Evolutionary conservation across 495 filamentous ascomycete species (phyloP), one percentile per base, ranked within the genome.

Genomic region (Penicillium argentinense): DNA sequence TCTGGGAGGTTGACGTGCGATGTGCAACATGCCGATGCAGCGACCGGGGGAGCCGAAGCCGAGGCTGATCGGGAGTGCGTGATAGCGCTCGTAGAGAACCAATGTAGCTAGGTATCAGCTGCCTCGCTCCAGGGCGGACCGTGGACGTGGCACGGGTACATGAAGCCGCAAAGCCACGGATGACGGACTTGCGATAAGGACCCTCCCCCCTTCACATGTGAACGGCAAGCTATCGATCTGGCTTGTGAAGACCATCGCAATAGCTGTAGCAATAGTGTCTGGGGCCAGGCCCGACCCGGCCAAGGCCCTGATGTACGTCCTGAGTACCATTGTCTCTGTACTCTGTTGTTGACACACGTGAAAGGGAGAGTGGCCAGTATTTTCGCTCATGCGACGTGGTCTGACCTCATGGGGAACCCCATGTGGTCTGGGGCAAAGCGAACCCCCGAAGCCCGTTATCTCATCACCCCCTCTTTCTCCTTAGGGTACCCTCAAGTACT

Each of bases 331-430:
- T n/a, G n/a, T n/a, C n/a, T n/a, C n/a, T n/a, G n/a, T n/a, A n/a
- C n/a, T n/a, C n/a, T n/a, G n/a, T n/a, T n/a, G n/a, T n/a, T n/a
- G n/a, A n/a, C n/a, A 25, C 49, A 53, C 45, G 54, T 53, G 54
- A 53, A 53, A 53, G 33, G 28, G 28, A 49, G 45, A 52, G 40
- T 49, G 49, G 44, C 29, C 45, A 48, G 22, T 17, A 19, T 19
- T 36, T 36, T 18, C 18, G 16, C 17, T 36, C 32, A 36, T 21
- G 7, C 29, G 14, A 33, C 16, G 42, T 42, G 18, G 12, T 22
- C 23, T 38, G 22, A 17, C n/a, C 38, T 12, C 17, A 36, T 36
- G 18, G 18, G 32, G 32, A 36, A 36, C 32, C 32, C 18, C 21
- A 18, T 36, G 32, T 1, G 29, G 39, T 37, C 36, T 43, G 23